Percentiles rank a stretch among this genome's conserved stretches.
Evolutionary conservation across 352 stramenopile species (phyloP).

Genomic region (Phytophthora tentaculata): DNA sequence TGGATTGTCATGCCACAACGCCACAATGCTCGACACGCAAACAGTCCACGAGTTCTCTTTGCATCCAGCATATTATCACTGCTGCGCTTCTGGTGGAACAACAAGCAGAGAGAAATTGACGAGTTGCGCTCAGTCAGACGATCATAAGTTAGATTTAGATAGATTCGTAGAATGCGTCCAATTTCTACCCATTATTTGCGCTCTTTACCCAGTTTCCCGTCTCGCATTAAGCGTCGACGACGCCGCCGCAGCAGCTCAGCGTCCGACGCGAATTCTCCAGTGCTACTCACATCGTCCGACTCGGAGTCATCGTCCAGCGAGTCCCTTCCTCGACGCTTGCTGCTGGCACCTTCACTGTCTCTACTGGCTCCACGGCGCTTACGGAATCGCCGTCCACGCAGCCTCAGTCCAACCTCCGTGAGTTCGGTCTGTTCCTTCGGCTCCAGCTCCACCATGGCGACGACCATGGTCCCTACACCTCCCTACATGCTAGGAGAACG

Average conservation of each 20-base stretch:
- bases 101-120: slow-evolving; percentile 1
- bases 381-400: slow-evolving; percentile 18
- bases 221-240: slow-evolving; percentile 29
- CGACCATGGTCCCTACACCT: slow-evolving; percentile 50
- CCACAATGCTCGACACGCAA: slow-evolving; percentile 29
- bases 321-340: slow-evolving; percentile 8
- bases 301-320: slow-evolving; percentile 21
- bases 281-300: slow-evolving; percentile 16
- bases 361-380: slow-evolving; percentile 20
- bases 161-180: slow-evolving; percentile 26
- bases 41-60: slow-evolving; percentile 15
- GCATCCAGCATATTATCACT: slow-evolving; percentile 6
- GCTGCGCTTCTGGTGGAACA: slow-evolving; percentile 13
- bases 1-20: slow-evolving; percentile 22
- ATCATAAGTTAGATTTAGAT: neutral
- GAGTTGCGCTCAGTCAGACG: no score
- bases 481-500: slow-evolving; percentile 87
- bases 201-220: slow-evolving; percentile 20
- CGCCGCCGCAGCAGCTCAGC: slow-evolving; percentile 29
- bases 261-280: slow-evolving; percentile 17
- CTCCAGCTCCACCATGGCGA: slow-evolving; percentile 32
- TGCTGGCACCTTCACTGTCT: slow-evolving; percentile 20
- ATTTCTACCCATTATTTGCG: slow-evolving; percentile 31
- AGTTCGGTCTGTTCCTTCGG: slow-evolving; percentile 7
- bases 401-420: slow-evolving; percentile 23